phyloP scores from a whole-genome alignment of 2,329 filamentous ascomycete species.

The Fusarium oxysporum region DNA sequence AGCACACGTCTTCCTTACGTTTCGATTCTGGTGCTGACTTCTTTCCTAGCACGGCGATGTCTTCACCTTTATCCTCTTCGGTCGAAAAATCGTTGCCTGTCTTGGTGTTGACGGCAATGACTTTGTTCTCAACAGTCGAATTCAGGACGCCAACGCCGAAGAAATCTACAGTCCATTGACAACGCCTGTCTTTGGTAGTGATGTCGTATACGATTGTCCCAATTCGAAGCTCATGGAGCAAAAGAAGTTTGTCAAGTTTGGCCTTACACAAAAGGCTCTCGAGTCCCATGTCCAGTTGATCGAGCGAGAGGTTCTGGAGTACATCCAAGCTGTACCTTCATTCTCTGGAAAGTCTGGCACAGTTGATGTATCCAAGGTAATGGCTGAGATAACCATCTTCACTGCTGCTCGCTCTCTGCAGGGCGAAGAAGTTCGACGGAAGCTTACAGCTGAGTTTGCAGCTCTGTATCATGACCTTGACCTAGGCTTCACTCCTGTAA shows the following conservation, averaged over 20 bases:
- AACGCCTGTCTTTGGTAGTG: conserved; percentile 75
- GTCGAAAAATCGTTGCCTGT: conserved; percentile 62
- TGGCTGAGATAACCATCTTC: conserved; percentile 84
- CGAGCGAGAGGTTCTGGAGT: conserved; percentile 74
- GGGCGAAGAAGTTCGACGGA: conserved; percentile 78
- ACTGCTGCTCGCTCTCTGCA: conserved; percentile 82
- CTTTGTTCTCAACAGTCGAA: conserved; percentile 67
- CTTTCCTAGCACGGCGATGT: conserved; percentile 60
- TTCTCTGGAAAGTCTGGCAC: conserved; percentile 71
- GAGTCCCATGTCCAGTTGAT: conserved; percentile 77
- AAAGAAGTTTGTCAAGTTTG: conserved; percentile 84
- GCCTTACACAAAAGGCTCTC: conserved; percentile 73
- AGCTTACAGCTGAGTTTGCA: conserved; percentile 78
- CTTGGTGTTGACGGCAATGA: conserved; percentile 65
- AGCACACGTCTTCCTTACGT: not conserved
- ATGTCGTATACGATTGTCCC: conserved; percentile 87
- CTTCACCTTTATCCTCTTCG: conserved; percentile 66
- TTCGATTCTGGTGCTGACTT: not conserved
- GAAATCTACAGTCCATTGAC: conserved; percentile 65
- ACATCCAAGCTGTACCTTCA: conserved; percentile 65
- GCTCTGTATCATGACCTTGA: conserved; percentile 84
- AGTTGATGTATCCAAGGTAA: conserved; percentile 72
- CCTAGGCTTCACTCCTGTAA: conserved; percentile 79
- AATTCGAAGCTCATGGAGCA: conserved; percentile 90
- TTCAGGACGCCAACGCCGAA: conserved; percentile 64